Evolutionary conservation across 805 yeast species (phyloP), one percentile per base, ranked within the genome.

Genomic region (Phaffomyces antillensis): DNA sequence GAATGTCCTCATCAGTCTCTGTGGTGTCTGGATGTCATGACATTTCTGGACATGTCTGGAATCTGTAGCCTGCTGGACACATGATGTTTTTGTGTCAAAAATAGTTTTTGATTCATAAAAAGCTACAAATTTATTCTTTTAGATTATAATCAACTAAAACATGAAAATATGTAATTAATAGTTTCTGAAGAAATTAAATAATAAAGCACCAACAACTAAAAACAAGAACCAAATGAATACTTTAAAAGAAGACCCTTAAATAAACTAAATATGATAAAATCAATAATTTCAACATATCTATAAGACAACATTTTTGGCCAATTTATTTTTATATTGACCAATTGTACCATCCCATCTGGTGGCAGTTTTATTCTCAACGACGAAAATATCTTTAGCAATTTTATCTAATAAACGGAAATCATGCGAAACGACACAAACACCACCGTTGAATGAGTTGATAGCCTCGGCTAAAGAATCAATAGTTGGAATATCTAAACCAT

Each of bases 381-480:
- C 99, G 62, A 75, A 91, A 66, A 93, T 93, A 63, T 93, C 98
- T 74, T 91, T 86, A 45, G 99, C 99, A 64, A 93, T 87, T 74
- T 88, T 90, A 69, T 91, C 96, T 67, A 93, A 77, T 61, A 93
- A 78, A 73, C 98, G 84, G 91, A 93, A 93, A 74, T 93, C 99
- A 79, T 93, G 99, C 51, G 97, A 89, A 54, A 93, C 99, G 48
- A 93, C 96, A 55, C 89, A 95, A 44, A 91, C 96, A 77, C 99
- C 99, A 72, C 99, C 99, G 64, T 83, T 86, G 77, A 86, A 93
- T 30, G 79, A 84, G 55, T 89, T 83, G 65, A 93, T 91, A 53
- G 99, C 99, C 46, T 85, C 95, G 43, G 97, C 99, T 60, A 93
- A 76, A 37, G 99, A 93, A 71, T 93, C 99, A 64, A 93, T 93